Evolutionary conservation across 805 yeast genomes (phyloP).

Genomic region (Naumovozyma castellii): DNA sequence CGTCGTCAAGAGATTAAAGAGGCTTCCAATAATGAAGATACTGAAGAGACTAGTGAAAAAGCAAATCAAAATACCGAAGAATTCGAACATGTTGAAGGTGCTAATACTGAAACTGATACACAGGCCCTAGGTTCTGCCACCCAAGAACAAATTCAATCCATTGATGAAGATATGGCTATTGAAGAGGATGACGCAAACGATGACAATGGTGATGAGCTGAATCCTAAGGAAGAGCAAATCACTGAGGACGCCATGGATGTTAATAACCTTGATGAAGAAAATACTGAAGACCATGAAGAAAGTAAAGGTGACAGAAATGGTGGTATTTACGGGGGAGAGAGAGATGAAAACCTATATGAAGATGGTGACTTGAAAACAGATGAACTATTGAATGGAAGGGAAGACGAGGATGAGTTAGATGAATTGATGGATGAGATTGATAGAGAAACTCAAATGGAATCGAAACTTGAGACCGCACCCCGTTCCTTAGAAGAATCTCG

Average conservation of each 20-base stretch:
- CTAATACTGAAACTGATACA: conserved; percentile 65
- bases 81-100: conserved; percentile 75
- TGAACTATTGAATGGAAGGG: conserved; percentile 12
- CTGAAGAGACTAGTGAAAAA: conserved; percentile 35
- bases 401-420: conserved; percentile 25
- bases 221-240: conserved; percentile 24
- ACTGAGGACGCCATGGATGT: conserved; percentile 25
- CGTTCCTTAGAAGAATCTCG: conserved; percentile 58
- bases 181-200: conserved; percentile 50
- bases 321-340: conserved; percentile 41
- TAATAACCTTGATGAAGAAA: conserved; percentile 12
- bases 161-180: conserved; percentile 74
- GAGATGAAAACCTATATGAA: conserved; percentile 27
- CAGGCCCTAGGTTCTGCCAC: conserved; percentile 91
- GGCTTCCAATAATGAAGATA: conserved; percentile 43
- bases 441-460: conserved; percentile 25
- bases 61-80: conserved; percentile 73
- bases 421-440: conserved; percentile 29
- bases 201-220: conserved; percentile 30
- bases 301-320: conserved; percentile 29
- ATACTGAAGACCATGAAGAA: conserved; percentile 20
- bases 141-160: conserved; percentile 63
- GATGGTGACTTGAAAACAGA: conserved; percentile 3
- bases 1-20: conserved; percentile 82
- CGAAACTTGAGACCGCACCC: conserved; percentile 32